phyloP scores from a whole-genome alignment of 495 filamentous ascomycete genomes.

The Penicillium canescens region DNA sequence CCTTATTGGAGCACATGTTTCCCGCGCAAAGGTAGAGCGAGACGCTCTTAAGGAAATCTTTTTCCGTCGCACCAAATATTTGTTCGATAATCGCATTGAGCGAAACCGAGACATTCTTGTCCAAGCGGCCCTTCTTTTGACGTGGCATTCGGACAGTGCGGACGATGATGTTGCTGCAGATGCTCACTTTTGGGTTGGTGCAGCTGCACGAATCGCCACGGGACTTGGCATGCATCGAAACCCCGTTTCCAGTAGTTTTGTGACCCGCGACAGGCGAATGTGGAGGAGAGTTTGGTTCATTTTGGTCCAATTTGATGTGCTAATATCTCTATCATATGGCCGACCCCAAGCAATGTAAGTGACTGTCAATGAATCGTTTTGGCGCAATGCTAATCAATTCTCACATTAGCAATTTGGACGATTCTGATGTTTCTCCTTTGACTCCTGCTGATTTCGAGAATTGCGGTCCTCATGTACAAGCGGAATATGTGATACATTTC shows the following conservation, averaged over 20 bases:
- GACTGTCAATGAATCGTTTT: neutral
- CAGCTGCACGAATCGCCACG: constrained; percentile 48
- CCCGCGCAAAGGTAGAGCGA: constrained; percentile 40
- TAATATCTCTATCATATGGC: constrained; percentile 50
- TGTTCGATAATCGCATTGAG: constrained; percentile 51
- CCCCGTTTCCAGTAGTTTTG: constrained; percentile 44
- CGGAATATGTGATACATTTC: constrained; percentile 47
- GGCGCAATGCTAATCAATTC: constrained; percentile 1
- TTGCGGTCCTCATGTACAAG: constrained; percentile 41
- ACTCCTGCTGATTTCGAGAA: constrained; percentile 48
- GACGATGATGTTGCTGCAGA: constrained; percentile 52
- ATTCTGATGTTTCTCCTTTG: constrained; percentile 48
- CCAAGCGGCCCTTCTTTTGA: constrained; percentile 46
- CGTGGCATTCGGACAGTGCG: constrained; percentile 49
- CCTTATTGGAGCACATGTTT: constrained; percentile 46
- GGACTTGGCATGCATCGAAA: constrained; percentile 53
- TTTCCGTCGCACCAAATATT: constrained; percentile 48
- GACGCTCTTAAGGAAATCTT: constrained; percentile 48
- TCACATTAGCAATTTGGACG: constrained; percentile 42
- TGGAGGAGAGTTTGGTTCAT: constrained; percentile 52
- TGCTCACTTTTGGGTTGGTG: constrained; percentile 51
- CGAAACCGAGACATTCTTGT: constrained; percentile 51
- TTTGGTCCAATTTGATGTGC: constrained; percentile 49
- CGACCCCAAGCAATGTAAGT: constrained; percentile 51
- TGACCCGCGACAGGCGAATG: constrained; percentile 43